These are phyloP conservation scores for Paraphoma sp. DNA, from an alignment of 2,329 filamentous ascomycete species.

Conservation along the genomic window DNA sequence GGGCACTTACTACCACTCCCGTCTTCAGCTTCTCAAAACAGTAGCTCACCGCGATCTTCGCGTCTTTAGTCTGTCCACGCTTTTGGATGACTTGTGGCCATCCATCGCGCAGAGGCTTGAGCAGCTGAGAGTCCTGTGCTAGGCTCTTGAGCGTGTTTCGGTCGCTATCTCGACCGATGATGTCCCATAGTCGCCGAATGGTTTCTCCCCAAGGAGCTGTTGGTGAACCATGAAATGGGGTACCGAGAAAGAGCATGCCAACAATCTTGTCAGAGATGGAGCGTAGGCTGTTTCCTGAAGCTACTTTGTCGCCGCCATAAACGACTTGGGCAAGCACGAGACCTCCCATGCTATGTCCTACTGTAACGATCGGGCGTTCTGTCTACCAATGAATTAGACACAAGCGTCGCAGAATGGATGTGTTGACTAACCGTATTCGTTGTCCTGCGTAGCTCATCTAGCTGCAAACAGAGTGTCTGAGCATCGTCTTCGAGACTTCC, in stretches of 20 bases:
- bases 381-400: slow-evolving; percentile 2
- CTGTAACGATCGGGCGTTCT: slow-evolving; percentile 10
- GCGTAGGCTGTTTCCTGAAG: slow-evolving; percentile 6
- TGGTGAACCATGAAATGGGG: background rate
- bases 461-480: background rate
- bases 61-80: background rate
- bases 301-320: slow-evolving; percentile 7
- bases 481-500: background rate
- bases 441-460: background rate
- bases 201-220: background rate
- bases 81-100: background rate
- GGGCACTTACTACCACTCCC: background rate
- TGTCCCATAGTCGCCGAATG: background rate
- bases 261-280: background rate
- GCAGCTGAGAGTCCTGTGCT: background rate
- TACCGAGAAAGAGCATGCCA: background rate
- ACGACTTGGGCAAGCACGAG: slow-evolving; percentile 13
- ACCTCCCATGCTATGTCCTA: slow-evolving; percentile 12
- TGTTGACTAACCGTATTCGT: background rate
- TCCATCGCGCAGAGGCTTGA: background rate
- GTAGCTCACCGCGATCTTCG: background rate
- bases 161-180: background rate
- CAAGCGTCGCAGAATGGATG: too few species aligned
- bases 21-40: background rate
- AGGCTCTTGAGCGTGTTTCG: background rate